Conservation (phyloP, 176 grass and related monocot species). For the Cymbopogon citratus region DNA sequence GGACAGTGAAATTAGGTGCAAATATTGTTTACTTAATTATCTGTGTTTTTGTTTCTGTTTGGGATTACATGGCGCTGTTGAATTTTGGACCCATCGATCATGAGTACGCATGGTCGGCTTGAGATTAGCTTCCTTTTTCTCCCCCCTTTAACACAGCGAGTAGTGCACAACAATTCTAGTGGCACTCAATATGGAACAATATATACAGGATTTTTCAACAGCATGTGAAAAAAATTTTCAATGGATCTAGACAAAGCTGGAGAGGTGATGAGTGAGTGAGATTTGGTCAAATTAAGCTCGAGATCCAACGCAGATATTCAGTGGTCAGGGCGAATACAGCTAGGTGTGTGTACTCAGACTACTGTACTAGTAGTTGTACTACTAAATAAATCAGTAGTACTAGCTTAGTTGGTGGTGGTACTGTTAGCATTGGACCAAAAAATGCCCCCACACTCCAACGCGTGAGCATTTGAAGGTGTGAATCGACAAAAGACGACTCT, state of each 20-base stretch:
- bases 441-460: background rate
- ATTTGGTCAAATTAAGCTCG: constrained; percentile 15
- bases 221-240: no score
- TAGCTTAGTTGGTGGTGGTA: background rate
- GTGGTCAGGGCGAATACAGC: background rate
- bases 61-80: background rate
- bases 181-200: background rate
- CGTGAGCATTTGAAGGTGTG: background rate
- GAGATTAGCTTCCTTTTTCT: background rate
- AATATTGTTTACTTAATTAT: background rate
- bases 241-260: no score
- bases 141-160: no score
- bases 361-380: background rate
- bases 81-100: background rate
- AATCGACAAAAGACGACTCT: background rate
- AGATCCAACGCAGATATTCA: constrained; percentile 16
- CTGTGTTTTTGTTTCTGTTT: background rate
- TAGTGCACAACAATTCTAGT: background rate
- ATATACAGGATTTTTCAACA: no score
- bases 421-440: background rate
- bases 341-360: background rate
- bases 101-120: background rate
- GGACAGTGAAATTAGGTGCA: constrained; percentile 15
- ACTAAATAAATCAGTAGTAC: background rate
- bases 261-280: background rate